Conservation (phyloP, 2,329 filamentous ascomycete species). For the Diaporthe capsici region DNA sequence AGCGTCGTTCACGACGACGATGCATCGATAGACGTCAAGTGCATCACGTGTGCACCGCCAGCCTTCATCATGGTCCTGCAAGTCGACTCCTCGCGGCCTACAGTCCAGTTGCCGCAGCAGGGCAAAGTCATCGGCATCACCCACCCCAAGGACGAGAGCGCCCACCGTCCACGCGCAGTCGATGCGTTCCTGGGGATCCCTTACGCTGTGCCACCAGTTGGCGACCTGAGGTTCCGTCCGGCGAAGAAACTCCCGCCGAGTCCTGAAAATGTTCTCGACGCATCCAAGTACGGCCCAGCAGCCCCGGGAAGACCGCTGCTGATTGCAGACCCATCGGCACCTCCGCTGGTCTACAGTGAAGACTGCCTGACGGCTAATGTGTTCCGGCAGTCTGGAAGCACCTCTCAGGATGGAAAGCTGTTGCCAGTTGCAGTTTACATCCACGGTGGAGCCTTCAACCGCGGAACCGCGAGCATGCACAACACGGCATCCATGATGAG, state of each 20-base stretch:
- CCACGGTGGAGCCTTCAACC: conserved; percentile 63
- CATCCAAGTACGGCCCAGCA: conserved; percentile 45
- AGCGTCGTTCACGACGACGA: background rate
- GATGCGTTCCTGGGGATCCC: conserved; percentile 63
- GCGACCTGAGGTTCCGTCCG: conserved; percentile 60
- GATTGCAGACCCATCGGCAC: conserved; percentile 38
- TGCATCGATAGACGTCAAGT: background rate
- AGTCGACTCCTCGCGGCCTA: conserved; percentile 35
- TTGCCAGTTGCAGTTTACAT: conserved; percentile 58
- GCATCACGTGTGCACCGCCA: background rate
- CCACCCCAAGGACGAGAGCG: conserved; percentile 28
- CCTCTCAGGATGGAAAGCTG: conserved; percentile 1
- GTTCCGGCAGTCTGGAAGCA: conserved; percentile 43
- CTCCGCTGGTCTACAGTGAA: conserved; percentile 44
- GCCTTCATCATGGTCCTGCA: conserved; percentile 35
- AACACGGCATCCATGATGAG: conserved; percentile 66
- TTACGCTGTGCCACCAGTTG: conserved; percentile 62
- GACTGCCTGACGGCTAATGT: conserved; percentile 49
- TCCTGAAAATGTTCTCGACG: conserved; percentile 46
- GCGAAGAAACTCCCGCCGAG: conserved; percentile 49
- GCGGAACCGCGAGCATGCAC: conserved; percentile 56
- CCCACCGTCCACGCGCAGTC: conserved; percentile 44
- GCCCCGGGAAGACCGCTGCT: conserved; percentile 42
- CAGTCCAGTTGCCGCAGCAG: conserved; percentile 32
- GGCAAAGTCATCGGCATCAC: conserved; percentile 46